Percentiles rank a stretch among this genome's conserved stretches.
These are phyloP conservation scores for Debaryomyces nepalensis DNA, from an alignment of 1,139 yeast genomes.

Conservation along the genomic window DNA sequence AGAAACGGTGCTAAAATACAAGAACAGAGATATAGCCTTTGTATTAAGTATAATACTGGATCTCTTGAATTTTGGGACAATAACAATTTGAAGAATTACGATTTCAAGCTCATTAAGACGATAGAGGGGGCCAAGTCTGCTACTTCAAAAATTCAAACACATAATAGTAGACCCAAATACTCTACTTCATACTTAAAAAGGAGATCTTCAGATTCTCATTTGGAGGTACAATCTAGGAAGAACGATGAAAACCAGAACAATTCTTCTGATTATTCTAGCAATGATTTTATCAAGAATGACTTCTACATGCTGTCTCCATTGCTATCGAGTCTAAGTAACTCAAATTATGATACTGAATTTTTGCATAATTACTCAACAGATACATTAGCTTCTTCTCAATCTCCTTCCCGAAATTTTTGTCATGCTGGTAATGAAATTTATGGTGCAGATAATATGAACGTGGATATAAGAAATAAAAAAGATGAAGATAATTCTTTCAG, in stretches of 20 bases:
- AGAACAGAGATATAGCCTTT: conserved; percentile 46
- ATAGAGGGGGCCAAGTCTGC: background rate
- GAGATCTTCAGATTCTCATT: conserved; percentile 37
- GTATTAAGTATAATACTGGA: conserved; percentile 59
- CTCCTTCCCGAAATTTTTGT: conserved; percentile 2
- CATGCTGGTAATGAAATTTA: conserved; percentile 10
- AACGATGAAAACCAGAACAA: conserved; percentile 13
- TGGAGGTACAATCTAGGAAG: conserved; percentile 17
- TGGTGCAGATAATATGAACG: background rate
- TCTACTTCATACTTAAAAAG: conserved; percentile 44
- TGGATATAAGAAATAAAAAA: background rate
- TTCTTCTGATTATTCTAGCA: conserved; percentile 22
- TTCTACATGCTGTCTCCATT: conserved; percentile 47
- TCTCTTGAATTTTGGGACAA: conserved; percentile 78
- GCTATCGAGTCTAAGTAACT: conserved; percentile 28
- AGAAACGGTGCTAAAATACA: conserved; percentile 15
- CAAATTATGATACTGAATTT: conserved; percentile 13
- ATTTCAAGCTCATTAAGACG: conserved; percentile 48
- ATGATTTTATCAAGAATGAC: conserved; percentile 42
- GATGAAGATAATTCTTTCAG: conserved; percentile 11
- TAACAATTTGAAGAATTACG: conserved; percentile 62
- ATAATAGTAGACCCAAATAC: conserved; percentile 35
- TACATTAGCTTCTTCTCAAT: conserved; percentile 1
- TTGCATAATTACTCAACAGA: conserved; percentile 8
- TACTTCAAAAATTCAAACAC: conserved; percentile 12